Evolutionary conservation across 2,329 filamentous ascomycete genomes (phyloP).

Genomic region (Alternaria arbusti): DNA sequence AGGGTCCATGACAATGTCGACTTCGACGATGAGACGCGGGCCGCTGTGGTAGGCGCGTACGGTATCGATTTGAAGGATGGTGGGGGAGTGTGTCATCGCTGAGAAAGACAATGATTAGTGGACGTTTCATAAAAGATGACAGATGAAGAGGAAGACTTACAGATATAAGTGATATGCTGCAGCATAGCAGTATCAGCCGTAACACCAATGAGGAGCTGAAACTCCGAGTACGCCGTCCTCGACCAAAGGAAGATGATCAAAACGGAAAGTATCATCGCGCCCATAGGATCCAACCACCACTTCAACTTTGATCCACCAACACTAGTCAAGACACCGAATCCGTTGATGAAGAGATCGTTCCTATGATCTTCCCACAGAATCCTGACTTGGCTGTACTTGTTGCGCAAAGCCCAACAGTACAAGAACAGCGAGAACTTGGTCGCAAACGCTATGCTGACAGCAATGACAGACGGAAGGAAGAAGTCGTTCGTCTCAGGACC

Average conservation of each 20-base stretch:
- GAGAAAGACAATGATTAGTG: too few species aligned
- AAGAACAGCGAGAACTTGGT: slow-evolving; percentile 86
- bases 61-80: slow-evolving; percentile 86
- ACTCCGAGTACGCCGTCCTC: slow-evolving; percentile 84
- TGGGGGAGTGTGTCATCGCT: slow-evolving; percentile 82
- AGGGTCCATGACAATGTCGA: slow-evolving; percentile 93
- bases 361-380: slow-evolving; percentile 97
- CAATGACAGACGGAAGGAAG: slow-evolving; percentile 82
- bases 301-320: slow-evolving; percentile 86
- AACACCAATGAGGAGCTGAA: slow-evolving; percentile 88
- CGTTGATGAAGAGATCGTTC: slow-evolving; percentile 97
- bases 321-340: slow-evolving; percentile 87
- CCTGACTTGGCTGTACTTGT: slow-evolving; percentile 88
- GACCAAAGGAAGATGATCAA: slow-evolving; percentile 84
- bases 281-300: slow-evolving; percentile 96
- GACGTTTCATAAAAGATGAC: too few species aligned
- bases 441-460: slow-evolving; percentile 80
- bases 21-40: slow-evolving; percentile 87
- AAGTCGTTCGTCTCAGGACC: slow-evolving; percentile 66
- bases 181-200: slow-evolving; percentile 84
- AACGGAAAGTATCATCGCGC: slow-evolving; percentile 81
- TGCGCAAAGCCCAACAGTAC: slow-evolving; percentile 89
- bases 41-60: slow-evolving; percentile 93
- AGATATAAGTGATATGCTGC: slow-evolving; percentile 95
- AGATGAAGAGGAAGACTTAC: slow-evolving; percentile 54